A percentile compares a stretch with the other conserved stretches of the same genome.
Evolutionary conservation across 331 rosid genomes (phyloP).

Genomic region (Acacia concinna): DNA sequence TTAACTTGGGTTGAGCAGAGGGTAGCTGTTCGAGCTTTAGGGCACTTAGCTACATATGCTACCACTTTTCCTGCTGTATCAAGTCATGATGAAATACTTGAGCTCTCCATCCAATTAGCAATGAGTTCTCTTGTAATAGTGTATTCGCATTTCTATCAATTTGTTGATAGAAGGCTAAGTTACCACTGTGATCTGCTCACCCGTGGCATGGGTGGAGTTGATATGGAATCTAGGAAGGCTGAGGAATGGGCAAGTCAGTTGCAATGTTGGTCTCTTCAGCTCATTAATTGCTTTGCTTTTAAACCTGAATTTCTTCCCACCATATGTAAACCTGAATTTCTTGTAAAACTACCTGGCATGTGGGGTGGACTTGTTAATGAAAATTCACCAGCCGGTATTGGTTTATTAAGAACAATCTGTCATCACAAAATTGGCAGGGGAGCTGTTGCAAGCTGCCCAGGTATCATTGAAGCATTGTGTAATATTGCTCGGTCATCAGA

Average conservation of each 20-base stretch:
- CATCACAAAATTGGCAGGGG: slow-evolving; percentile 97
- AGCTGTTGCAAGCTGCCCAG: slow-evolving; percentile 84
- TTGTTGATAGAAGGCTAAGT: slow-evolving; percentile 87
- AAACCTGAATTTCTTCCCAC: slow-evolving; percentile 93
- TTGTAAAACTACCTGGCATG: slow-evolving; percentile 84
- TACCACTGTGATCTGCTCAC: slow-evolving; percentile 97
- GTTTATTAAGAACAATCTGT: slow-evolving; percentile 88
- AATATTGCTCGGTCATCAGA: slow-evolving; percentile 91
- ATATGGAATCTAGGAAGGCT: slow-evolving; percentile 98
- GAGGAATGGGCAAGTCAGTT: slow-evolving; percentile 99
- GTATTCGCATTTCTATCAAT: slow-evolving; percentile 92
- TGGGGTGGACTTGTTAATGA: slow-evolving; percentile 99
- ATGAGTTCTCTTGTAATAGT: slow-evolving; percentile 93
- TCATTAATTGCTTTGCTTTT: slow-evolving; percentile 92
- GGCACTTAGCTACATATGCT: slow-evolving; percentile 93
- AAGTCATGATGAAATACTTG: slow-evolving; percentile 90
- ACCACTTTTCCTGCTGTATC: slow-evolving; percentile 81
- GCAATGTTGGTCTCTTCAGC: slow-evolving; percentile 99
- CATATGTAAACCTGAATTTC: slow-evolving; percentile 90
- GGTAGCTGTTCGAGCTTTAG: slow-evolving; percentile 97
- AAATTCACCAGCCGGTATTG: slow-evolving; percentile 97
- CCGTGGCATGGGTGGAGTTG: slow-evolving; percentile 99
- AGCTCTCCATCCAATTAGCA: slow-evolving; percentile 91
- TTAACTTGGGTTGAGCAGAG: slow-evolving; percentile 99
- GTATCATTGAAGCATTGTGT: slow-evolving; percentile 81